phyloP scores from a whole-genome alignment of 23 red algal genomes.

The Agarophyton chilense region DNA sequence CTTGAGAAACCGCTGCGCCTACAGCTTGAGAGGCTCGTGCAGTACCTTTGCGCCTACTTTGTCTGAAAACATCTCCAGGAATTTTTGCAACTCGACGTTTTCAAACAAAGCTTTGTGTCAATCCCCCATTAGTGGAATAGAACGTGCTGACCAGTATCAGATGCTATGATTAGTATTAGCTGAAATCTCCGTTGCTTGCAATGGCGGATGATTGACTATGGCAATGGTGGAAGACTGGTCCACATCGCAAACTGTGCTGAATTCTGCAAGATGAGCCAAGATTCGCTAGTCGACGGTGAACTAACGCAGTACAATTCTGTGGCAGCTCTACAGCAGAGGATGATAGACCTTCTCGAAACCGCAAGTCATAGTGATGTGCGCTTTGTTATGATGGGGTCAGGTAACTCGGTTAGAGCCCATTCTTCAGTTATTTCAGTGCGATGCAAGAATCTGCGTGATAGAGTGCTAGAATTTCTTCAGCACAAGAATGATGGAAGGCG shows the following conservation, averaged over 20 bases:
- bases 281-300: neutral
- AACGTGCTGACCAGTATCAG: no score
- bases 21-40: no score
- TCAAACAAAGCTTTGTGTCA: no score
- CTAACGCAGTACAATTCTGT: constrained; percentile 13
- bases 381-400: neutral
- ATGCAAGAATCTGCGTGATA: constrained; percentile 13
- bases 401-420: constrained; percentile 1
- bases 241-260: neutral
- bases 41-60: no score
- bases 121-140: no score
- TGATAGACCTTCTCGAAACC: constrained; percentile 44
- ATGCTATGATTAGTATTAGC: no score
- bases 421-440: constrained; percentile 49
- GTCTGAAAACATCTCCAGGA: no score
- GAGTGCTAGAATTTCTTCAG: constrained; percentile 10
- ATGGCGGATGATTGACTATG: neutral
- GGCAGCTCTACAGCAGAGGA: constrained; percentile 12
- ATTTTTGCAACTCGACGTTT: no score
- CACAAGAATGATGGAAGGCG: neutral
- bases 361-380: constrained; percentile 10
- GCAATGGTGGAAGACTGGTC: no score
- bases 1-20: no score
- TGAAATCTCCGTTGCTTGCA: neutral
- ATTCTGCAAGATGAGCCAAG: neutral